phyloP scores from a whole-genome alignment of 2,329 filamentous ascomycete species.

The Ophiostoma ulmi region DNA sequence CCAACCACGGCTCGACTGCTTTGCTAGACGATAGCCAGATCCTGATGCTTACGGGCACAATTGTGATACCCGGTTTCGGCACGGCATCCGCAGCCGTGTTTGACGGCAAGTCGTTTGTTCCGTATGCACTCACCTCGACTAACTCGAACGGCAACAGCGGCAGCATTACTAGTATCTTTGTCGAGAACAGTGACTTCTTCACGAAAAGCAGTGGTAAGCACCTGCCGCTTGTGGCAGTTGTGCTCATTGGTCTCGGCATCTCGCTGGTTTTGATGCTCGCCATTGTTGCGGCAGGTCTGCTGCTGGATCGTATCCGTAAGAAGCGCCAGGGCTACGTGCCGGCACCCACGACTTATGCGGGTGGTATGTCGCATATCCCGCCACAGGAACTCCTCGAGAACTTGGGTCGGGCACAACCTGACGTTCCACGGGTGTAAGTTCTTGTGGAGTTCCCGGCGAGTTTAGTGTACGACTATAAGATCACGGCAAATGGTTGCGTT shows the following conservation, averaged over 20 bases:
- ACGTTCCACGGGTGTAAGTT: slow-evolving; percentile 48
- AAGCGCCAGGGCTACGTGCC: slow-evolving; percentile 73
- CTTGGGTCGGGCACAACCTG: slow-evolving; percentile 45
- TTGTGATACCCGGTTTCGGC: slow-evolving; percentile 70
- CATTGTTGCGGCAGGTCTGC: slow-evolving; percentile 67
- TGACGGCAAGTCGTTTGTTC: slow-evolving; percentile 72
- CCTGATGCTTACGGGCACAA: slow-evolving; percentile 78
- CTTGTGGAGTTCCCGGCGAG: not conserved
- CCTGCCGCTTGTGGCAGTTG: slow-evolving; percentile 69
- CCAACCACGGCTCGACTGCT: slow-evolving; percentile 59
- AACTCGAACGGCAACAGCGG: slow-evolving; percentile 58
- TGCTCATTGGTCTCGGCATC: slow-evolving; percentile 75
- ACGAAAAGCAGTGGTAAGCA: slow-evolving; percentile 46
- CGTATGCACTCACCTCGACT: slow-evolving; percentile 70
- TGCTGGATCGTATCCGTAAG: slow-evolving; percentile 70
- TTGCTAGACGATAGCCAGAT: slow-evolving; percentile 63
- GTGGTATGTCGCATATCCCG: slow-evolving; percentile 54
- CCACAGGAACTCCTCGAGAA: slow-evolving; percentile 56
- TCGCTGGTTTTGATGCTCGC: slow-evolving; percentile 72
- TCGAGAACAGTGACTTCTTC: slow-evolving; percentile 75
- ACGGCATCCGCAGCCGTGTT: slow-evolving; percentile 81
- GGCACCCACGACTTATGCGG: slow-evolving; percentile 62
- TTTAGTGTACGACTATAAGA: not conserved
- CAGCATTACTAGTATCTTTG: slow-evolving; percentile 76
- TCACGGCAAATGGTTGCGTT: not conserved